phyloP scores from a whole-genome alignment of 768 basidiomycete species.

The Tricholoma flavovirens region DNA sequence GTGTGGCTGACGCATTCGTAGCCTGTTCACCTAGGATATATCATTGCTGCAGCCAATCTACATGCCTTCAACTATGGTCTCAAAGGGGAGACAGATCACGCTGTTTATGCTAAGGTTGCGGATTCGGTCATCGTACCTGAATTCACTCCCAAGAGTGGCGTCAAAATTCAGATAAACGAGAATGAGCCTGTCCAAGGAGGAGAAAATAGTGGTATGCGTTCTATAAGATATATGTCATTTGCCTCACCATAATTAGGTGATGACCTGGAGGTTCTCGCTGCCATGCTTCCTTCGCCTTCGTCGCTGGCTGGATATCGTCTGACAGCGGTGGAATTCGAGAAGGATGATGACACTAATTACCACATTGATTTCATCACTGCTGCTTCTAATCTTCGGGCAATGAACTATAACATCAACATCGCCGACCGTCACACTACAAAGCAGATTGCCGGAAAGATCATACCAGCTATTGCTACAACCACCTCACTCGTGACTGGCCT shows the following conservation, averaged over 20 bases:
- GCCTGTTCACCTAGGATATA: conserved; percentile 82
- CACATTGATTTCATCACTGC: conserved; percentile 99
- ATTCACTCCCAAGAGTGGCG: conserved; percentile 88
- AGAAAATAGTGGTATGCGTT: conserved; percentile 33
- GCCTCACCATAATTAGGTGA: conserved; percentile 33
- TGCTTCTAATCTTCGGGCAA: conserved; percentile 91
- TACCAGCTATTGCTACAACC: conserved; percentile 98
- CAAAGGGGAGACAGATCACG: conserved; percentile 78
- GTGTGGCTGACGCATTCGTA: conserved; percentile 24
- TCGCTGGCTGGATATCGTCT: conserved; percentile 95
- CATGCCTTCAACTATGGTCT: conserved; percentile 98
- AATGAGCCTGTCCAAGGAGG: conserved; percentile 76
- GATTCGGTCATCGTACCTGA: conserved; percentile 82
- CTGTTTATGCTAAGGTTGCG: conserved; percentile 77
- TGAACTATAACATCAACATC: conserved; percentile 84
- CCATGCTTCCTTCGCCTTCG: conserved; percentile 81
- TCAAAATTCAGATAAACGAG: conserved; percentile 92
- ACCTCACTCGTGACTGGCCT: conserved; percentile 94
- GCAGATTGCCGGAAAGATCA: conserved; percentile 98
- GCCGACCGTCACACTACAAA: conserved; percentile 93
- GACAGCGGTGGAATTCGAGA: conserved; percentile 95
- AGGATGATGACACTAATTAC: conserved; percentile 96
- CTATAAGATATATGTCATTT: conserved; percentile 1
- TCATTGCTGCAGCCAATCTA: conserved; percentile 91
- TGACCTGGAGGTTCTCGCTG: conserved; percentile 50